Percentiles rank a stretch among this genome's conserved stretches.
Evolutionary conservation across 495 filamentous ascomycete genomes (phyloP).

Genomic region (Friedmanniomyces endolithicus): DNA sequence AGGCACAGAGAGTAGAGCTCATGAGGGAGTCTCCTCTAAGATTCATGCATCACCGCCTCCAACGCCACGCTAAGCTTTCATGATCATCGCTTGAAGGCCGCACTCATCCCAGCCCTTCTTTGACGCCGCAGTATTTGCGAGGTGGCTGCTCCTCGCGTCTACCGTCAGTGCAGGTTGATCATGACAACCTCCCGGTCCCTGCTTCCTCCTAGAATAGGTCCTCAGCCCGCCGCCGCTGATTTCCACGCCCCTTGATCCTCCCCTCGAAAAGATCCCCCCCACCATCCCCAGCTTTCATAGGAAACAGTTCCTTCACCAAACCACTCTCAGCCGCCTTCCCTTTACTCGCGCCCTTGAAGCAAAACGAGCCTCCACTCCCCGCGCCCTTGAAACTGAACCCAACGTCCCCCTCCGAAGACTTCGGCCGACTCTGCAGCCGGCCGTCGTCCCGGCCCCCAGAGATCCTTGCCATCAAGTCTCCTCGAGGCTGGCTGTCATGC

Average conservation of each 20-base stretch:
- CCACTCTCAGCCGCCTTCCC: not conserved
- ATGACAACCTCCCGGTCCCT: not conserved
- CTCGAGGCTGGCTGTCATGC: not conserved
- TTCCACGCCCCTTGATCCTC: constrained; percentile 24
- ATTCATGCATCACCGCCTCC: too few species aligned
- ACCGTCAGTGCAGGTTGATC: too few species aligned
- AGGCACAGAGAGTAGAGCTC: not conserved
- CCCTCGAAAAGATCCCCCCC: constrained; percentile 23
- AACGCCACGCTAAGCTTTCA: not conserved
- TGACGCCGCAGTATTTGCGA: too few species aligned
- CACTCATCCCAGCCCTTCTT: too few species aligned
- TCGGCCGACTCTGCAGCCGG: constrained; percentile 3
- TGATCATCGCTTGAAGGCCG: not conserved
- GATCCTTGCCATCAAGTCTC: constrained; percentile 18
- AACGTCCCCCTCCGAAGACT: not conserved
- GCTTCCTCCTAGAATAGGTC: constrained; percentile 4
- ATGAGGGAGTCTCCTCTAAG: too few species aligned
- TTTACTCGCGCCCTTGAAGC: constrained; percentile 19
- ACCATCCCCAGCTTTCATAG: constrained; percentile 19
- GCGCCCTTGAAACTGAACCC: constrained; percentile 24
- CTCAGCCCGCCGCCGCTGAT: constrained; percentile 10
- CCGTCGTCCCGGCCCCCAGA: constrained; percentile 1
- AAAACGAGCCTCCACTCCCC: constrained; percentile 8
- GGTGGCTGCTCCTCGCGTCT: too few species aligned
- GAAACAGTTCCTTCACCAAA: constrained; percentile 22